Evolutionary conservation across 164 flowering plant species (phyloP).

Genomic region (Vitis riparia): DNA sequence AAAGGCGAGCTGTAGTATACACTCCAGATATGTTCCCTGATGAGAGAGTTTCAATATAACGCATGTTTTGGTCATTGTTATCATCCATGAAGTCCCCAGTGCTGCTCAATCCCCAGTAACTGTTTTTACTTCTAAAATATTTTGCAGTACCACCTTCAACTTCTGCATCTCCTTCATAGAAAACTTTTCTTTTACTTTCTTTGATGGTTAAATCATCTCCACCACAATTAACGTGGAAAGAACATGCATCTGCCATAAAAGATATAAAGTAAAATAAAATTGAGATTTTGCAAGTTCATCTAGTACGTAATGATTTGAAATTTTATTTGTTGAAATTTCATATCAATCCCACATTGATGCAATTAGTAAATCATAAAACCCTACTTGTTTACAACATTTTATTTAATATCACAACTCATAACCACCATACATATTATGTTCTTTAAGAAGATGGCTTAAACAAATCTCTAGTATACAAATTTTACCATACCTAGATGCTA

Average conservation of each 20-base stretch:
- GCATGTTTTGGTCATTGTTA: slow-evolving; percentile 29
- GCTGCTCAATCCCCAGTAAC: slow-evolving; percentile 72
- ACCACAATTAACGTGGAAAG: slow-evolving; percentile 73
- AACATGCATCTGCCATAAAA: slow-evolving; percentile 41
- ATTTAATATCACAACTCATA: too few relatives aligned
- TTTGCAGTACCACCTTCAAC: slow-evolving; percentile 52
- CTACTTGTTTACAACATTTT: too few relatives aligned
- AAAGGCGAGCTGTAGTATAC: slow-evolving; percentile 60
- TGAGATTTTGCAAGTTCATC: not conserved
- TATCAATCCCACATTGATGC: too few relatives aligned
- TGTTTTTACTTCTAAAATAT: slow-evolving; percentile 20
- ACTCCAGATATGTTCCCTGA: slow-evolving; percentile 36
- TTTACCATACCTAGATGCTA: too few relatives aligned
- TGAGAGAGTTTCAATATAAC: slow-evolving; percentile 18
- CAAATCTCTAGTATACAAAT: too few relatives aligned
- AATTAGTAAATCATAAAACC: too few relatives aligned
- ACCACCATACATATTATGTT: too few relatives aligned
- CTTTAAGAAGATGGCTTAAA: too few relatives aligned
- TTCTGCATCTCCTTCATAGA: slow-evolving; percentile 54
- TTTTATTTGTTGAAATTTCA: too few relatives aligned
- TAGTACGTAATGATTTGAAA: too few relatives aligned
- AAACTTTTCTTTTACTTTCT: slow-evolving; percentile 14
- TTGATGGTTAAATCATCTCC: slow-evolving; percentile 42
- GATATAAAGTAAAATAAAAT: not conserved
- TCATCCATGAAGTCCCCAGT: slow-evolving; percentile 82